phyloP scores from a whole-genome alignment of 805 yeast genomes.

The Kodamaea laetipori region DNA sequence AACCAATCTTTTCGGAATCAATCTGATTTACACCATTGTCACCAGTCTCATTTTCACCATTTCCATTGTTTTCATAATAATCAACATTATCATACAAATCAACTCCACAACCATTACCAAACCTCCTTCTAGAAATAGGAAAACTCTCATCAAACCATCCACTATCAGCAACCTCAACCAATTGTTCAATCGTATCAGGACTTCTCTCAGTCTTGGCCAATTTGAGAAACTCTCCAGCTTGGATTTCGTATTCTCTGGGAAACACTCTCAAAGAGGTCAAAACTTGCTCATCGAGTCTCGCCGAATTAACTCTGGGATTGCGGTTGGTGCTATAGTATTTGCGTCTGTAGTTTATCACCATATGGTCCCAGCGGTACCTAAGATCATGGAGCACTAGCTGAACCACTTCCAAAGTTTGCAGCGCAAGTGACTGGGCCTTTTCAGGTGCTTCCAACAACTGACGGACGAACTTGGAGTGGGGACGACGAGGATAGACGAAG shows the following conservation, averaged over 20 bases:
- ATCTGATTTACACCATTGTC: too few species aligned
- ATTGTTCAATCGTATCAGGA: too few species aligned
- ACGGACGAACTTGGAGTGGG: constrained; percentile 1
- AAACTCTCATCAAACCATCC: constrained; percentile 1
- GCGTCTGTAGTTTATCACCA: constrained; percentile 36
- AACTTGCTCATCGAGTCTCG: constrained; percentile 33
- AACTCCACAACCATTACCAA: too few species aligned
- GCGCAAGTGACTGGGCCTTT: background rate
- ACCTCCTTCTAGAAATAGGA: constrained; percentile 1
- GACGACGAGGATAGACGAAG: background rate
- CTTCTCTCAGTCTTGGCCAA: constrained; percentile 15
- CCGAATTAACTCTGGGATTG: constrained; percentile 41
- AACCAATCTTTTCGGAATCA: too few species aligned
- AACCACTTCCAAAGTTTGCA: constrained; percentile 1
- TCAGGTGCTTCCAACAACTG: constrained; percentile 6
- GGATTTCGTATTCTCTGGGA: constrained; percentile 34
- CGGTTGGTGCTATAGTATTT: constrained; percentile 40
- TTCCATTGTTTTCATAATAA: too few species aligned
- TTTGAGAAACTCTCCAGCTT: constrained; percentile 36
- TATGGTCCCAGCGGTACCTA: constrained; percentile 35
- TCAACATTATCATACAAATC: too few species aligned
- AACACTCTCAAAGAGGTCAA: constrained; percentile 42
- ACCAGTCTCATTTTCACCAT: too few species aligned
- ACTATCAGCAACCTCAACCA: background rate
- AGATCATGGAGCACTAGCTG: constrained; percentile 22